phyloP scores from a whole-genome alignment of 106 monocot species.

The Ottelia alismoides region DNA sequence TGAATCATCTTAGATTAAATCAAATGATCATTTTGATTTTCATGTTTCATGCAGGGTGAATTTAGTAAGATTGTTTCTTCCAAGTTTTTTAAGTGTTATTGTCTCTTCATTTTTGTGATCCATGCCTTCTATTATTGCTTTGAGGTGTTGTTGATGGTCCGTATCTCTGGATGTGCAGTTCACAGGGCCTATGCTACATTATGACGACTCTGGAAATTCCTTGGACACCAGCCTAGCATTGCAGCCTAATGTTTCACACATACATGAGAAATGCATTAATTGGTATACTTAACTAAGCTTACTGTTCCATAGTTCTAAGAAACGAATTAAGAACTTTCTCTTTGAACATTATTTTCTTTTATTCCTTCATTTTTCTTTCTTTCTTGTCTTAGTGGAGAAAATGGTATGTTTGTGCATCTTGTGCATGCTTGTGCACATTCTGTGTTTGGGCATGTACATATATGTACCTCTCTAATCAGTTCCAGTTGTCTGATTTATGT shows the following conservation, averaged over 20 bases:
- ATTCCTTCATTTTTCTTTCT: too few relatives aligned
- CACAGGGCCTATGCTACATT: slow-evolving; percentile 57
- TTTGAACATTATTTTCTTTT: too few relatives aligned
- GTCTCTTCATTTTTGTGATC: background rate
- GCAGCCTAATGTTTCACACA: slow-evolving; percentile 30
- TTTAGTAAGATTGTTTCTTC: background rate
- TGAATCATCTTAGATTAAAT: too few relatives aligned
- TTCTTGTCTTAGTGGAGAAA: background rate
- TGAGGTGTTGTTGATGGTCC: too few relatives aligned
- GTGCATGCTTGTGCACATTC: too few relatives aligned
- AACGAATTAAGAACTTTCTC: too few relatives aligned
- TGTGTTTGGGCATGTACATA: too few relatives aligned
- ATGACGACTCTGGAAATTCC: slow-evolving; percentile 29
- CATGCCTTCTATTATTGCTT: background rate
- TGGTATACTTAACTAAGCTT: slow-evolving; percentile 27
- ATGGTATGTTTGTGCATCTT: too few relatives aligned
- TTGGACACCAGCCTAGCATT: slow-evolving; percentile 13
- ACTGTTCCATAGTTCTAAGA: background rate
- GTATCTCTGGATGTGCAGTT: slow-evolving; percentile 14
- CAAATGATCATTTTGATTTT: too few relatives aligned
- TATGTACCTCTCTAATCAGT: too few relatives aligned
- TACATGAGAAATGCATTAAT: slow-evolving; percentile 68
- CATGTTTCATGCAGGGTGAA: too few relatives aligned
- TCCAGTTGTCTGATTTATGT: too few relatives aligned
- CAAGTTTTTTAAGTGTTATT: background rate